Percentiles rank a stretch among this genome's conserved stretches.
These are phyloP conservation scores for Neonectria neomacrospora DNA, from an alignment of 2,329 filamentous ascomycete species.

Conservation along the genomic window DNA sequence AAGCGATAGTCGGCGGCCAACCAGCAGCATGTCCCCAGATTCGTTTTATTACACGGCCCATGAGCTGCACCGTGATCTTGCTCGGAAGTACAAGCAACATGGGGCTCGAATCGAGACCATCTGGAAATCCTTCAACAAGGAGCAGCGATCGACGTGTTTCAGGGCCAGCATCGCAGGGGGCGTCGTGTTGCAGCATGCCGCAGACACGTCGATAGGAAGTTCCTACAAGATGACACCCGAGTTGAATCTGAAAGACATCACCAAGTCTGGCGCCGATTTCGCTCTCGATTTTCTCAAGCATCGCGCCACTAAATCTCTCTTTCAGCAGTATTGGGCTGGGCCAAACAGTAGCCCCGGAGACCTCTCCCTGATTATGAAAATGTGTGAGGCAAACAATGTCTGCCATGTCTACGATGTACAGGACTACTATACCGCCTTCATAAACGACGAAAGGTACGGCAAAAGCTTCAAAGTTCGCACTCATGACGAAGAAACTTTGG, in stretches of 20 bases:
- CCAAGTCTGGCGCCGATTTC: conserved; percentile 48
- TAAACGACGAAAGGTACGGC: conserved; percentile 50
- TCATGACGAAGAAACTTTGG: background rate
- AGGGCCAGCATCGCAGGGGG: conserved; percentile 49
- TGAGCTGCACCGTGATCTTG: conserved; percentile 53
- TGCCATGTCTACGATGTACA: conserved; percentile 41
- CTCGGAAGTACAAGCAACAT: conserved; percentile 52
- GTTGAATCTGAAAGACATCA: conserved; percentile 56
- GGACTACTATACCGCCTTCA: conserved; percentile 53
- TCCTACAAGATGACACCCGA: conserved; percentile 55
- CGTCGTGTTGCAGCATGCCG: conserved; percentile 48
- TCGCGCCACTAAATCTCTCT: conserved; percentile 49
- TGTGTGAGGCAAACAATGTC: conserved; percentile 50
- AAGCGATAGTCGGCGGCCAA: no score
- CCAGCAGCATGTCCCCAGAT: background rate
- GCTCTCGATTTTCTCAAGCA: conserved; percentile 53
- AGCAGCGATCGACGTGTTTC: conserved; percentile 49
- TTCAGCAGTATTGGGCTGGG: conserved; percentile 49
- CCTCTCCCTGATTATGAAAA: conserved; percentile 47
- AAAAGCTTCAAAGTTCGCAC: conserved; percentile 43
- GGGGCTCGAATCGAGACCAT: conserved; percentile 48
- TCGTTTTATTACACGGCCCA: background rate
- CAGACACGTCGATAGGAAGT: conserved; percentile 51
- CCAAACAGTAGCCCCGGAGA: conserved; percentile 50
- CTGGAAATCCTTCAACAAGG: conserved; percentile 54